Conservation (phyloP, 1,139 yeast species). For the Taphrina communis region DNA sequence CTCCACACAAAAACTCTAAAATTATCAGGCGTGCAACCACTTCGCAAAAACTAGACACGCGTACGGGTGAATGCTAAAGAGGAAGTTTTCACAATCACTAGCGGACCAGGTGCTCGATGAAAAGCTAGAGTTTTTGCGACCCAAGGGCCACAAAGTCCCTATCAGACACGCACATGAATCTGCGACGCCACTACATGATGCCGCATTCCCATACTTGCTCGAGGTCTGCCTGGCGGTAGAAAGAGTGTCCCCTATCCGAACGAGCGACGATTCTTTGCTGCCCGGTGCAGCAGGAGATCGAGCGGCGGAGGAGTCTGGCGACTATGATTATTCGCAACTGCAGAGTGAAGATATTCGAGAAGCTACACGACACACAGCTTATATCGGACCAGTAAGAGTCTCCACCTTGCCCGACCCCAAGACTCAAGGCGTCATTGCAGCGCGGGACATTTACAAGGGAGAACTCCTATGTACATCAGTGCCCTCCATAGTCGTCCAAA, state of each 20-base stretch:
- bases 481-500: conserved; percentile 15
- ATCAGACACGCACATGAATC: neutral
- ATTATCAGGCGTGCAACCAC: too few species aligned
- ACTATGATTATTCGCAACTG: conserved; percentile 14
- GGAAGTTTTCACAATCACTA: conserved; percentile 2
- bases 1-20: too few species aligned
- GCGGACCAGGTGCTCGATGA: conserved; percentile 12
- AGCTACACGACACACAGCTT: conserved; percentile 1
- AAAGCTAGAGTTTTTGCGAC: conserved; percentile 2
- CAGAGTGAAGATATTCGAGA: neutral
- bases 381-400: conserved; percentile 13
- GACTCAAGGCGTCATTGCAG: conserved; percentile 16
- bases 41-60: too few species aligned
- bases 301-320: conserved; percentile 12
- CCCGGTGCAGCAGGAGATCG: neutral
- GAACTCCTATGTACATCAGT: conserved; percentile 25
- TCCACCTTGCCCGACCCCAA: conserved; percentile 14
- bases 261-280: too few species aligned
- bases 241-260: neutral
- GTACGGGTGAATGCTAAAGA: neutral
- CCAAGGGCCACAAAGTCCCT: neutral
- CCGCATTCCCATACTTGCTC: conserved; percentile 14
- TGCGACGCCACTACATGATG: neutral
- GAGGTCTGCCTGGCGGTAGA: conserved; percentile 20
- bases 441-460: conserved; percentile 18